These are phyloP conservation scores for Filobasidium floriforme DNA, from an alignment of 768 basidiomycete genomes.

Conservation along the genomic window DNA sequence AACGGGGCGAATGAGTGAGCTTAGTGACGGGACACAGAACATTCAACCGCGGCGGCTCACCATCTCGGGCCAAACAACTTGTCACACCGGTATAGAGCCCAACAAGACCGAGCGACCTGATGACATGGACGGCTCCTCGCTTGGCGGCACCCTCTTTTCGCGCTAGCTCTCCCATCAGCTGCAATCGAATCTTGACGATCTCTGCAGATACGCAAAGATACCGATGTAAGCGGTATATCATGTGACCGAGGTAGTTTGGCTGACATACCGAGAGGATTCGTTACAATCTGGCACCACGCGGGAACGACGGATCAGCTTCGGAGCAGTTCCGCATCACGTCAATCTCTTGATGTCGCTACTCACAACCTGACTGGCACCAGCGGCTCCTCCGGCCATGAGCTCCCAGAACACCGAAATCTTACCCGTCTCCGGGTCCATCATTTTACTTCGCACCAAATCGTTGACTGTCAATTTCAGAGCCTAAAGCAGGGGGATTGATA, in stretches of 20 bases:
- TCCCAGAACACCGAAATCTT: constrained; percentile 89
- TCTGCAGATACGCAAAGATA: constrained; percentile 1
- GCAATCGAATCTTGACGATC: constrained; percentile 24
- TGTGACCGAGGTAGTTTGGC: neutral
- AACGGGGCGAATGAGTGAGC: constrained; percentile 53
- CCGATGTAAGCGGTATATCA: neutral
- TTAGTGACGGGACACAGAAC: neutral
- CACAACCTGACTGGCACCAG: constrained; percentile 97
- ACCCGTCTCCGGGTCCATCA: constrained; percentile 92
- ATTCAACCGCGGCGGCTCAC: neutral
- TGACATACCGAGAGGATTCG: constrained; percentile 68
- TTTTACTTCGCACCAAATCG: constrained; percentile 72
- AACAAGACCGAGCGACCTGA: constrained; percentile 81
- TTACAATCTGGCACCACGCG: constrained; percentile 62
- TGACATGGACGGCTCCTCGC: constrained; percentile 82
- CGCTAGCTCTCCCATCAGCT: constrained; percentile 66
- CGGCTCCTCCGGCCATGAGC: constrained; percentile 78
- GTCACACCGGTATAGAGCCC: constrained; percentile 89
- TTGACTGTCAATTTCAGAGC: constrained; percentile 98
- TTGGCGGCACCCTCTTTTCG: constrained; percentile 67
- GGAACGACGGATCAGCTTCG: neutral
- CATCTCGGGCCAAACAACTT: constrained; percentile 64
- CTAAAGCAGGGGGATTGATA: constrained; percentile 42
- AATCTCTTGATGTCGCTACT: constrained; percentile 42
- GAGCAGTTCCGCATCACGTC: neutral